Conservation (phyloP, 345 rosid genomes). For the Psidium guajava region DNA sequence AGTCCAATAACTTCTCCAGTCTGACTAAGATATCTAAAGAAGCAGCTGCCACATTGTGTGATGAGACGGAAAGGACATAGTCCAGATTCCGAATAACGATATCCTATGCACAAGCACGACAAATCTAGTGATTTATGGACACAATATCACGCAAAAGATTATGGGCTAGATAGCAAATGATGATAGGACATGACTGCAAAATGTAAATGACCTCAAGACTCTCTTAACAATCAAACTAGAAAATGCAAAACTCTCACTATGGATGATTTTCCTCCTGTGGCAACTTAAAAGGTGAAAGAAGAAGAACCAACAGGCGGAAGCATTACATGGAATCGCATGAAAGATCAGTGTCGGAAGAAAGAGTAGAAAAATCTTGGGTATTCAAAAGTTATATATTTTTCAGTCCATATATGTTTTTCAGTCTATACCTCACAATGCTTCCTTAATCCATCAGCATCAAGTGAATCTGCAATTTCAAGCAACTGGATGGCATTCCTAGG, state of each 20-base stretch:
- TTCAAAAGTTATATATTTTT: not conserved
- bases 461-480: conserved; percentile 94
- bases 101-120: conserved; percentile 35
- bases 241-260: not conserved
- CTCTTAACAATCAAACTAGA: not conserved
- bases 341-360: not conserved
- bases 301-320: not conserved
- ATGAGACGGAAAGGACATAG: conserved; percentile 55
- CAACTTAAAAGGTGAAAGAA: not conserved
- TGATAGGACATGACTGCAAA: not conserved
- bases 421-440: conserved; percentile 81
- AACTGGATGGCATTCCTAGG: conserved; percentile 80
- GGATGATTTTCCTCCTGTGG: not conserved
- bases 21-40: conserved; percentile 62
- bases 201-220: not conserved
- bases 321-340: not conserved
- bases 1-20: conserved; percentile 72
- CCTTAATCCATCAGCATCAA: conserved; percentile 70
- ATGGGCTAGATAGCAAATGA: not conserved
- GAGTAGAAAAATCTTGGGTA: not conserved
- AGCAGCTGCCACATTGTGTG: conserved; percentile 59
- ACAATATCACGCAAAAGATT: not conserved
- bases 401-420: conserved; percentile 1
- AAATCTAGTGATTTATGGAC: not conserved
- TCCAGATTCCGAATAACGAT: conserved; percentile 81